These are phyloP conservation scores for Leccinum variabile DNA, from an alignment of 1,284 basidiomycete genomes.

Conservation along the genomic window DNA sequence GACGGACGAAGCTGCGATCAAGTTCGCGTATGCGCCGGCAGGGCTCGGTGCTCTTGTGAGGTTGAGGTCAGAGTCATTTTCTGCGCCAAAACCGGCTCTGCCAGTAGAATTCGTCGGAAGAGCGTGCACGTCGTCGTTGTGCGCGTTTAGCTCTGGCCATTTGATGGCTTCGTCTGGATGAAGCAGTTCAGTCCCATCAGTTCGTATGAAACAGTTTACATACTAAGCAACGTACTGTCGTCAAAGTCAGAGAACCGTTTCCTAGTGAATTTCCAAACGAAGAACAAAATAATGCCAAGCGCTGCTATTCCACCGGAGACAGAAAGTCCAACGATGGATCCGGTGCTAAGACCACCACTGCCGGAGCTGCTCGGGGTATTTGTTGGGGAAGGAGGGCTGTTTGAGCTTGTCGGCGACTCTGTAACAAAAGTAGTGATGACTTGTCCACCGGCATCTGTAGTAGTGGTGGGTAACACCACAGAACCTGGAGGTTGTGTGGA, in stretches of 20 bases:
- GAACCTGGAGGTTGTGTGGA: constrained; percentile 2
- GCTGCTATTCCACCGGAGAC: constrained; percentile 75
- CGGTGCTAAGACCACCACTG: constrained; percentile 46
- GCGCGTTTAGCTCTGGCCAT: constrained; percentile 80
- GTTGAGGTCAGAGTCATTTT: constrained; percentile 58
- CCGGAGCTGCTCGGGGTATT: constrained; percentile 10
- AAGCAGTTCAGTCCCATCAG: constrained; percentile 9
- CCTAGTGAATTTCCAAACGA: constrained; percentile 80
- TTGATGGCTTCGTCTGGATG: constrained; percentile 74
- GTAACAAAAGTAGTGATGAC: constrained; percentile 19
- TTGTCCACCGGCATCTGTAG: constrained; percentile 31
- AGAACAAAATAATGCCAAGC: constrained; percentile 66
- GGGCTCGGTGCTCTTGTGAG: constrained; percentile 51
- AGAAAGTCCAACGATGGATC: constrained; percentile 74
- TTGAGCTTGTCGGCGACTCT: constrained; percentile 11
- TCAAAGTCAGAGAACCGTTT: constrained; percentile 75
- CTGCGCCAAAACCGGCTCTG: constrained; percentile 57
- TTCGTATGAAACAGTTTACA: constrained; percentile 14
- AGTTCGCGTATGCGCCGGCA: constrained; percentile 43
- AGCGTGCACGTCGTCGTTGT: constrained; percentile 55
- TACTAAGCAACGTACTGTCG: constrained; percentile 56
- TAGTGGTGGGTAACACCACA: constrained; percentile 25
- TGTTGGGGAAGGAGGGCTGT: constrained; percentile 20
- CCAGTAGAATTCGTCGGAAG: constrained; percentile 65
- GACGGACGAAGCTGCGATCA: constrained; percentile 50